Evolutionary conservation across 192 early-diverging fungal genomes (phyloP).

Genomic region (Backusella morwellensis): DNA sequence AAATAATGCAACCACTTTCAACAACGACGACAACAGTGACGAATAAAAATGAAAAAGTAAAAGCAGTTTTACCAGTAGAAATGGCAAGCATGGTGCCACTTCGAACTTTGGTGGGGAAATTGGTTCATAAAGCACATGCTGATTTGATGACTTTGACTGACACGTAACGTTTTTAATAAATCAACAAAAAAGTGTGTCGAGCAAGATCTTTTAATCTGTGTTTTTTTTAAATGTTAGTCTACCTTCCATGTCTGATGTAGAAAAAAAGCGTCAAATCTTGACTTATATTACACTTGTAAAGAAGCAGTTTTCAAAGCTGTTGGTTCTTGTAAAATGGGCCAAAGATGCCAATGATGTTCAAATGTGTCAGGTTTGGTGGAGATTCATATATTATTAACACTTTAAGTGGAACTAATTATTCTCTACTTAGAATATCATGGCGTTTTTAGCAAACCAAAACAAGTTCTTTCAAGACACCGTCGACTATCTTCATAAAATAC

Average conservation of each 20-base stretch:
- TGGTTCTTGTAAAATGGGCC: slow-evolving; percentile 78
- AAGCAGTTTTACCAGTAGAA: slow-evolving; percentile 54
- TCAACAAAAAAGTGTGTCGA: background rate
- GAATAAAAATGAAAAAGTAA: slow-evolving; percentile 11
- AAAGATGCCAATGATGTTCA: slow-evolving; percentile 65
- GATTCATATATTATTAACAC: too few relatives aligned
- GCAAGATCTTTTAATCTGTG: background rate
- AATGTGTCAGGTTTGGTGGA: slow-evolving; percentile 58
- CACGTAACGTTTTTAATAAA: slow-evolving; percentile 36
- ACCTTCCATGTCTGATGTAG: slow-evolving; percentile 52
- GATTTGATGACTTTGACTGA: slow-evolving; percentile 67
- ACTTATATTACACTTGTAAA: slow-evolving; percentile 61
- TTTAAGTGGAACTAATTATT: too few relatives aligned
- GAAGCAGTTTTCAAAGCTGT: slow-evolving; percentile 66
- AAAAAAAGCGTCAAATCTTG: slow-evolving; percentile 62
- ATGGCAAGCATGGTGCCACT: slow-evolving; percentile 64
- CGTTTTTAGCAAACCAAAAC: slow-evolving; percentile 31
- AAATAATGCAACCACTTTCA: slow-evolving; percentile 8
- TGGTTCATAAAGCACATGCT: slow-evolving; percentile 63
- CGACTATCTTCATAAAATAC: slow-evolving; percentile 38
- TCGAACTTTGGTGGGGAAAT: slow-evolving; percentile 54
- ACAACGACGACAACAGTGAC: background rate
- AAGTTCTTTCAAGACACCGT: slow-evolving; percentile 31
- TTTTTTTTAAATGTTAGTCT: slow-evolving; percentile 38
- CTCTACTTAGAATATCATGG: slow-evolving; percentile 36